A percentile compares a stretch with the other conserved stretches of the same genome.
Evolutionary conservation across 2,329 filamentous ascomycete species (phyloP).

Genomic region (Ophiostoma himal-ulmi): DNA sequence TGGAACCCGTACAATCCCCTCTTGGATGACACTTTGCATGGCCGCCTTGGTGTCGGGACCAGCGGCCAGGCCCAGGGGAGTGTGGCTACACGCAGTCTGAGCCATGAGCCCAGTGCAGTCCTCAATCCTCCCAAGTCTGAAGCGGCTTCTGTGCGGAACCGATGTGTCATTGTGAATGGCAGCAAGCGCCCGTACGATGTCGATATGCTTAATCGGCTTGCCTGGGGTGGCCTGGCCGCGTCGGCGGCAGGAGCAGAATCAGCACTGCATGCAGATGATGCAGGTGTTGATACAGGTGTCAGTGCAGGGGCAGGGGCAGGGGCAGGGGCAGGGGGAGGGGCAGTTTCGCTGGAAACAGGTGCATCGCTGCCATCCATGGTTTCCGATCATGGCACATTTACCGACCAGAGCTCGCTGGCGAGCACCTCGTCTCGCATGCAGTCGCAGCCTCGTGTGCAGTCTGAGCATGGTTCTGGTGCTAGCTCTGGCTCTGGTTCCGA

Average conservation of each 20-base stretch:
- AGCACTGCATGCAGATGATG: background rate
- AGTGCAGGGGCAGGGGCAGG: background rate
- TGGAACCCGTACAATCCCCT: background rate
- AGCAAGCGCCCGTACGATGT: conserved; percentile 1
- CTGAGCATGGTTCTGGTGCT: too few species aligned
- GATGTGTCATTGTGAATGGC: background rate
- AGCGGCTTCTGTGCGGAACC: background rate
- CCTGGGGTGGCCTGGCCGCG: background rate
- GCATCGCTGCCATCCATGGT: background rate
- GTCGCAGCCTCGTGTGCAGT: background rate
- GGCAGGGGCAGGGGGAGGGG: background rate
- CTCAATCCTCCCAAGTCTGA: background rate
- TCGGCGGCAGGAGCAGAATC: background rate
- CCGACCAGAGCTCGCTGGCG: background rate
- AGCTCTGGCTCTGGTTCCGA: background rate
- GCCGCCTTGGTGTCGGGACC: too few species aligned
- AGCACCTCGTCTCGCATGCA: background rate
- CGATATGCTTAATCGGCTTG: background rate
- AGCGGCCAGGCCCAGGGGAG: background rate
- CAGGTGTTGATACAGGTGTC: background rate
- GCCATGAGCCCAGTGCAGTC: background rate
- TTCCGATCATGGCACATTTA: background rate
- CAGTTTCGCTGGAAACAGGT: background rate
- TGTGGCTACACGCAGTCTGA: background rate
- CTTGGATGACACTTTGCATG: background rate